Percentiles rank a stretch among this genome's conserved stretches.
Conservation (phyloP, 1,284 basidiomycete species). For the Pseudozyma flocculosa region DNA sequence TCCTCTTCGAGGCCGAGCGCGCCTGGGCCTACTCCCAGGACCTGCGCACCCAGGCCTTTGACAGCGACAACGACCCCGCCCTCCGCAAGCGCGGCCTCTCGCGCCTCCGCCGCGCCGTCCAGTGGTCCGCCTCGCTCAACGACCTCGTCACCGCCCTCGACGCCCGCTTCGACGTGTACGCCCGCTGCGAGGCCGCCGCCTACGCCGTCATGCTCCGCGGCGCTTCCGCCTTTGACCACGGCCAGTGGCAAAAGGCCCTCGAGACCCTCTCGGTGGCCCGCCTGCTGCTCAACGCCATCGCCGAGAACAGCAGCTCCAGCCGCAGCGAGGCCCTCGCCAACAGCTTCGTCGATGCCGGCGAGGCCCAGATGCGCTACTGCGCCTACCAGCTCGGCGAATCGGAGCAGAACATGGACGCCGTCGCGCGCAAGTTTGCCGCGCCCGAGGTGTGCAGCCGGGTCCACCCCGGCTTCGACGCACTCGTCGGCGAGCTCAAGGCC, state of each 20-base stretch:
- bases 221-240: constrained; percentile 61
- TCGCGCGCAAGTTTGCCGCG: constrained; percentile 67
- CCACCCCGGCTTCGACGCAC: constrained; percentile 68
- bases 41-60: constrained; percentile 65
- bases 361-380: constrained; percentile 86
- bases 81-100: constrained; percentile 74
- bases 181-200: constrained; percentile 56
- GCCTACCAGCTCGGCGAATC: constrained; percentile 73
- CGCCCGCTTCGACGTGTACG: constrained; percentile 29
- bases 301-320: constrained; percentile 71
- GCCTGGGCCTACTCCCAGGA: constrained; percentile 90
- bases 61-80: constrained; percentile 64
- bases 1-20: constrained; percentile 84
- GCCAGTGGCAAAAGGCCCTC: constrained; percentile 73
- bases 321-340: constrained; percentile 85
- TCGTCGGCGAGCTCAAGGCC: constrained; percentile 65
- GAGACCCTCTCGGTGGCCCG: constrained; percentile 76
- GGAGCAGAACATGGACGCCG: constrained; percentile 79
- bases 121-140: constrained; percentile 77
- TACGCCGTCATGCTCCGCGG: constrained; percentile 69
- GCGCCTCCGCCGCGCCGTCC: constrained; percentile 79
- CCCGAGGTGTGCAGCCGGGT: constrained; percentile 65
- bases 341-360: constrained; percentile 80
- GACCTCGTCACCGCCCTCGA: constrained; percentile 70
- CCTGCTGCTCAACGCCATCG: constrained; percentile 72